Percentiles rank a stretch among this genome's conserved stretches.
Conservation (phyloP, 805 yeast species). For the Debaryomyces hansenii region DNA sequence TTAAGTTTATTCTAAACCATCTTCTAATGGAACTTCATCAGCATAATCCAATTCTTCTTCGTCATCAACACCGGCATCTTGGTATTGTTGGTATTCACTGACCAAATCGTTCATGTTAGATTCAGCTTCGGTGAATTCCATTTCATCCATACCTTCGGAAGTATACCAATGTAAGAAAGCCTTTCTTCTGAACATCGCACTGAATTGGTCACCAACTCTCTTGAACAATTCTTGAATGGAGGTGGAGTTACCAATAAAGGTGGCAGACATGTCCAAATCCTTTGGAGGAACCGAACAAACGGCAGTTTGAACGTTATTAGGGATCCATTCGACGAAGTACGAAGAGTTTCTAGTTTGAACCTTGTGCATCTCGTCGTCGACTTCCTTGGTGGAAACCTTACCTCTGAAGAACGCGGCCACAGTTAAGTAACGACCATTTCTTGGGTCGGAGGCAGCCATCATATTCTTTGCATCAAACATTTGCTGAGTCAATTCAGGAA, state of each 20-base stretch:
- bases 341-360: constrained; percentile 80
- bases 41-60: constrained; percentile 74
- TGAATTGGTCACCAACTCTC: constrained; percentile 86
- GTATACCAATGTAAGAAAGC: constrained; percentile 98
- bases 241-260: constrained; percentile 91
- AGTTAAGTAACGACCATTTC: constrained; percentile 86
- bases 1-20: constrained; percentile 38
- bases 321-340: constrained; percentile 94
- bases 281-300: constrained; percentile 89
- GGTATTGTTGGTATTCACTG: constrained; percentile 88
- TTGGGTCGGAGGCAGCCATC: constrained; percentile 96
- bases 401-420: constrained; percentile 96
- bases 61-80: constrained; percentile 74
- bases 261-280: constrained; percentile 85
- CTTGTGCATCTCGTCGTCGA: constrained; percentile 88
- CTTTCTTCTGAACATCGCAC: constrained; percentile 89
- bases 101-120: constrained; percentile 87
- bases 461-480: constrained; percentile 88
- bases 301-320: constrained; percentile 91
- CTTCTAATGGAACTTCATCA: constrained; percentile 62
- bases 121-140: constrained; percentile 93
- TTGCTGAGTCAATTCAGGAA: constrained; percentile 91
- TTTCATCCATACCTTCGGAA: constrained; percentile 93
- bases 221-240: constrained; percentile 88
- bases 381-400: constrained; percentile 88